Evolutionary conservation across 2,329 filamentous ascomycete genomes (phyloP), one percentile per base, ranked within the genome.

Genomic region (Botrytis paeoniae): DNA sequence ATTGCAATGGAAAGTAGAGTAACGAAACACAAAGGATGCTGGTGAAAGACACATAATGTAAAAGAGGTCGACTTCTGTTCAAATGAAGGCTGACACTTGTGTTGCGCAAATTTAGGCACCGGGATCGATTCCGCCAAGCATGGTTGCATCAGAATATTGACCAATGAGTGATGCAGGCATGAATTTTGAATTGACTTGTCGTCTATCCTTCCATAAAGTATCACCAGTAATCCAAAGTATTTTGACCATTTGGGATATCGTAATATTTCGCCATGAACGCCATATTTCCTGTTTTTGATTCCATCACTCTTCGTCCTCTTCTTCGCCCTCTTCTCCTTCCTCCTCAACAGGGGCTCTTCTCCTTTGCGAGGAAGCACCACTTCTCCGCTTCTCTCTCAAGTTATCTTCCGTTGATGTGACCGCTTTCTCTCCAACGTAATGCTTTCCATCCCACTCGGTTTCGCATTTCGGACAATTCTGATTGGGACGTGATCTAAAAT

Each of bases 381-480:
- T 80, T 71, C 75, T 80, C 69, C 80, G 76, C 73, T 78, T 80
- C 8, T 77, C 78, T 69, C 75, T 79, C 73, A 80, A 69, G 57
- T 80, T 78, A 45, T 79, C 78, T 6, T 81, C 81, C 7, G 76
- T 80, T 20, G 74, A 78, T 22, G 79, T 82, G n/a, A 81, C 71
- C 7, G 75, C 80, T 73, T 76, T 78, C 73, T 81, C 78, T 5
- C 81, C 81, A n/a, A 82, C 79, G 72, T 74, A 80, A 57, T 78
- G 71, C 70, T 78, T 75, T 18, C 78, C 80, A 74, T 78, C 80
- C 88, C 89, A 91, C 1, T 81, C 82, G 14, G 79, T 84, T 4
- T 83, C 80, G 77, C 90, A 92, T 73, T 82, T 85, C 0, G 92
- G 91, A 79, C 94, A 97, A 60, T 85, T 86, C 74, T 87, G 87